Evolutionary conservation across 345 rosid genomes (phyloP).

Genomic region (Sapria himalayana): DNA sequence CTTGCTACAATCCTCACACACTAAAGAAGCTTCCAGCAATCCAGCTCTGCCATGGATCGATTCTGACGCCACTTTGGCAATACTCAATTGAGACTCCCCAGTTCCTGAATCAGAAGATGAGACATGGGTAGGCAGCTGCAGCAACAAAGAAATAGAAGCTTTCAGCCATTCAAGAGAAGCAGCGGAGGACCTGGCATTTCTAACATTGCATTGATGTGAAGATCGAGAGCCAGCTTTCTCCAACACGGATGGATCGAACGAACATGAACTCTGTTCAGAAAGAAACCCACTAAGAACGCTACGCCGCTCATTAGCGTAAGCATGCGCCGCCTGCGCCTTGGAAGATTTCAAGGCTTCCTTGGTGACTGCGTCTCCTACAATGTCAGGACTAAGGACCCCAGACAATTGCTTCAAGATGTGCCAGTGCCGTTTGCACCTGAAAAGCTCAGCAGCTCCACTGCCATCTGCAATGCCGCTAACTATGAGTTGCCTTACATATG

Average conservation of each 20-base stretch:
- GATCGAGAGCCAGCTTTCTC: no score
- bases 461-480: conserved; percentile 69
- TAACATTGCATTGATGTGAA: conserved; percentile 16
- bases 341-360: conserved; percentile 38
- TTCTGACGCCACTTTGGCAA: no score
- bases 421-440: conserved; percentile 55
- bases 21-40: no score
- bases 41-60: no score
- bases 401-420: conserved; percentile 71
- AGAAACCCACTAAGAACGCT: conserved; percentile 47
- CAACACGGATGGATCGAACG: conserved; percentile 7
- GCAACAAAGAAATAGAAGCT: no score
- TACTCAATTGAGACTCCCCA: no score
- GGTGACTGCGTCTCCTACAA: conserved; percentile 44
- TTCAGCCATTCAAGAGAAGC: conserved; percentile 37
- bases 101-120: no score
- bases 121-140: no score
- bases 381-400: conserved; percentile 33
- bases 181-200: conserved; percentile 21
- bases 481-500: conserved; percentile 81
- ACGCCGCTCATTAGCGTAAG: conserved; percentile 64
- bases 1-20: no score
- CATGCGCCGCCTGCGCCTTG: conserved; percentile 38
- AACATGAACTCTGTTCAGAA: conserved; percentile 14
- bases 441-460: conserved; percentile 26